Conservation (phyloP, 208 protist species). For the Strigomonas oncopelti region DNA sequence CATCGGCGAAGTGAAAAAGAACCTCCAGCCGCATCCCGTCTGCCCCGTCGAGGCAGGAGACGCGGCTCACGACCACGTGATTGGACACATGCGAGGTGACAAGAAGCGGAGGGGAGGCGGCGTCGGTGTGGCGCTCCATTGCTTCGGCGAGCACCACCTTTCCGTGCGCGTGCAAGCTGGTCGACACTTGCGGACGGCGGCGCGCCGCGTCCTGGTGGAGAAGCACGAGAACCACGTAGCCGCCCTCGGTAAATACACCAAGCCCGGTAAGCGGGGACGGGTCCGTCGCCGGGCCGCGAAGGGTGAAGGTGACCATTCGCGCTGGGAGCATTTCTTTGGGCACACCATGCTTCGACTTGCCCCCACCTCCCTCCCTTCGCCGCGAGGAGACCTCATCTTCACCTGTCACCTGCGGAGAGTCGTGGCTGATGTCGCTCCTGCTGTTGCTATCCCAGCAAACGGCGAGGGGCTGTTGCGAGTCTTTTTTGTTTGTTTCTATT, state of each 20-base stretch:
- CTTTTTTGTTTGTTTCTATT: too few relatives aligned
- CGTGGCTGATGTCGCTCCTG: too few relatives aligned
- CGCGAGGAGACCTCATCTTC: too few relatives aligned
- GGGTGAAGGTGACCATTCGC: background rate
- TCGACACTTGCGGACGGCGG: background rate
- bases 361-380: too few relatives aligned
- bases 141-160: background rate
- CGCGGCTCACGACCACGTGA: background rate
- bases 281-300: too few relatives aligned
- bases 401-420: too few relatives aligned
- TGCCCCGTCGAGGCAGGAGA: background rate
- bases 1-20: background rate
- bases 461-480: too few relatives aligned
- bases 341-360: background rate
- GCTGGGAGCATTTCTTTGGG: background rate
- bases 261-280: background rate
- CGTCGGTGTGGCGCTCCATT: background rate
- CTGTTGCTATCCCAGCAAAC: background rate
- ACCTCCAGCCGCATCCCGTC: background rate
- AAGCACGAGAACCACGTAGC: background rate
- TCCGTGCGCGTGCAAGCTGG: background rate
- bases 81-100: background rate
- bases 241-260: background rate
- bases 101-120: background rate
- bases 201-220: background rate